Evolutionary conservation across 23 red algal species (phyloP).

Genomic region (Gracilaria domingensis): DNA sequence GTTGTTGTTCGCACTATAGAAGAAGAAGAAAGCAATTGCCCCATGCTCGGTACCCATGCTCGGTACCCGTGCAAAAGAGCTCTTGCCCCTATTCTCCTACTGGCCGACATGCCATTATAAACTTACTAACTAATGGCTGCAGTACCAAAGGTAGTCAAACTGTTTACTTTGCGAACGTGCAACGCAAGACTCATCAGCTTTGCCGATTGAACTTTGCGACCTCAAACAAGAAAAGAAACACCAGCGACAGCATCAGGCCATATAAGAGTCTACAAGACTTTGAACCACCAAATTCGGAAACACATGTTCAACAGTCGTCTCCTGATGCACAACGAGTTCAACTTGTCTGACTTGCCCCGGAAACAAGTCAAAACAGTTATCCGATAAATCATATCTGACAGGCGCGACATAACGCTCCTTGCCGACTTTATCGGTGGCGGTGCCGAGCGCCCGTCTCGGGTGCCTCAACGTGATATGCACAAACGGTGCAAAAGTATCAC

Average conservation of each 20-base stretch:
- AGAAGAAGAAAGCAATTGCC: no score
- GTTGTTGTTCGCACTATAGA: no score
- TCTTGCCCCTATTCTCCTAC: no score
- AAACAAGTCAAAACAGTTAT: slow-evolving; percentile 46
- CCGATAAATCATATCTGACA: neutral
- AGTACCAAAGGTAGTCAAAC: no score
- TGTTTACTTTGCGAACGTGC: no score
- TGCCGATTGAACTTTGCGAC: no score
- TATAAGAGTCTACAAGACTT: slow-evolving; percentile 26
- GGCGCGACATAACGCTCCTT: neutral
- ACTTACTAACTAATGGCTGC: no score
- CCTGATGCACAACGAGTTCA: slow-evolving; percentile 4
- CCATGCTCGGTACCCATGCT: no score
- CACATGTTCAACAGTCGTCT: neutral
- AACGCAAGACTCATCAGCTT: no score
- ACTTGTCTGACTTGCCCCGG: slow-evolving; percentile 5
- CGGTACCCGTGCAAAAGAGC: no score
- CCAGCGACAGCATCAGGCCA: neutral
- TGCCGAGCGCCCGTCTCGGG: neutral
- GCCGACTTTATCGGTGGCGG: neutral
- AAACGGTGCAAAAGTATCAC: slow-evolving; percentile 21
- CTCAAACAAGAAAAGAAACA: neutral
- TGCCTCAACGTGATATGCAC: neutral
- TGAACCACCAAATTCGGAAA: neutral
- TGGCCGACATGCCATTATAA: no score